Conservation (phyloP, 1,139 yeast species). For the Zygoascus sp. region DNA sequence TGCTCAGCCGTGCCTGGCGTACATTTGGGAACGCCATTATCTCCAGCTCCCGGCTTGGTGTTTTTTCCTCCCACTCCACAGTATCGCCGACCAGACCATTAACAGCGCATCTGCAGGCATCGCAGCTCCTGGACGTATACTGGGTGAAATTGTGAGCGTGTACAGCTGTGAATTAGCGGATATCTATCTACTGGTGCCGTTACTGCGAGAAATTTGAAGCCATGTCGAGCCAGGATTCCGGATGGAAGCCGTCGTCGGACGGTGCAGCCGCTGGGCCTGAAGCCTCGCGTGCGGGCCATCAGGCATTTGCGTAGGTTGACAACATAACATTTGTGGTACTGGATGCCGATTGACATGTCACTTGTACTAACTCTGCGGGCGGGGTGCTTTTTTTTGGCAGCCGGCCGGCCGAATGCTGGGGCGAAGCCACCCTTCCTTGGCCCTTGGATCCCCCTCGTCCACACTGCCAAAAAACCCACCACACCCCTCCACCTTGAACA, state of each 20-base stretch:
- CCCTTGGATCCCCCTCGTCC: not conserved
- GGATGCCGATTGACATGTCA: not conserved
- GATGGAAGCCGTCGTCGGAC: conserved; percentile 7
- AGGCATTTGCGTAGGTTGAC: conserved; percentile 7
- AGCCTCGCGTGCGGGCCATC: conserved; percentile 11
- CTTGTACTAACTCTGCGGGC: not conserved
- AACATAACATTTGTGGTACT: not conserved
- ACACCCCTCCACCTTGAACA: not conserved
- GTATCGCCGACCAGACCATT: not conserved
- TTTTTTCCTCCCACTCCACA: conserved; percentile 1
- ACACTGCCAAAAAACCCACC: not conserved
- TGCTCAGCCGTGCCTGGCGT: no score
- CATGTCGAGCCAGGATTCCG: conserved; percentile 8
- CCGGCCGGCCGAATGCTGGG: no score
- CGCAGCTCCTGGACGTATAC: not conserved
- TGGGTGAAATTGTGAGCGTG: not conserved
- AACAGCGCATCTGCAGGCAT: conserved; percentile 1
- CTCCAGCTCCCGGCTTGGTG: not conserved
- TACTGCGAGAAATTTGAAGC: not conserved
- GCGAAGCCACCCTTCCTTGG: not conserved
- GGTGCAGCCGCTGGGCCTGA: conserved; percentile 2
- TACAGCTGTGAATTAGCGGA: not conserved
- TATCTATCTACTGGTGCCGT: not conserved
- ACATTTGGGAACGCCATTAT: not conserved
- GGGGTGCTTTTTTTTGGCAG: no score